These are phyloP conservation scores for thale cress (Arabidopsis thaliana) DNA, from an alignment of 345 rosid species.

Conservation along the genomic window DNA sequence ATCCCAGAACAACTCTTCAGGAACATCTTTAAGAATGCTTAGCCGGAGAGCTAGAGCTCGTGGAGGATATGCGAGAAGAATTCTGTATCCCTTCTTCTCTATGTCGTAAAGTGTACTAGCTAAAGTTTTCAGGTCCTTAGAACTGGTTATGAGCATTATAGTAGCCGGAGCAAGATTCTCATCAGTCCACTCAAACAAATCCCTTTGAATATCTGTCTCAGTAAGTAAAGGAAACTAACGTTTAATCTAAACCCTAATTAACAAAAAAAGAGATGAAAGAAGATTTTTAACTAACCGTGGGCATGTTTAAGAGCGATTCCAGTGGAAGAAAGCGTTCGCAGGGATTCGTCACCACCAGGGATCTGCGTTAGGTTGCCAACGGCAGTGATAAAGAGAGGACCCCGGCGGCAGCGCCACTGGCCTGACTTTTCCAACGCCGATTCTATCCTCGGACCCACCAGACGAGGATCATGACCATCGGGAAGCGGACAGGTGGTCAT, in stretches of 20 bases:
- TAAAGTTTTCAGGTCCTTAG: background rate
- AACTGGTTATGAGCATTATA: background rate
- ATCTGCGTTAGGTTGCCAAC: background rate
- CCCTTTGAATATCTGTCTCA: background rate
- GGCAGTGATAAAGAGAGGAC: background rate
- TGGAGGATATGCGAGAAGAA: background rate
- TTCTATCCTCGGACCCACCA: background rate
- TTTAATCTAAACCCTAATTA: background rate
- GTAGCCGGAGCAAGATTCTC: background rate
- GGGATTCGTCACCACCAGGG: background rate
- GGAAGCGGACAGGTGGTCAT: slow-evolving; percentile 12
- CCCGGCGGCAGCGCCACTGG: background rate
- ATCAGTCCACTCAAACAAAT: background rate
- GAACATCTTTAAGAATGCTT: too few relatives aligned
- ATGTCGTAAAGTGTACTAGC: background rate
- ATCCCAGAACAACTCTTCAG: too few relatives aligned
- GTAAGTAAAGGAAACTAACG: background rate
- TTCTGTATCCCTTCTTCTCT: background rate
- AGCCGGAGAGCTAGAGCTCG: background rate
- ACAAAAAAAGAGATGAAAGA: background rate
- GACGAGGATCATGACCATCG: background rate
- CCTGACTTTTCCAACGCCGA: background rate
- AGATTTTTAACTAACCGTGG: background rate
- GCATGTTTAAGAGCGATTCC: background rate
- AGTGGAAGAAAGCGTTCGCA: background rate